A percentile compares a stretch with the other conserved stretches of the same genome.
These are phyloP conservation scores for Solanum piurae DNA, from an alignment of 257 asterid genomes.

Conservation along the genomic window DNA sequence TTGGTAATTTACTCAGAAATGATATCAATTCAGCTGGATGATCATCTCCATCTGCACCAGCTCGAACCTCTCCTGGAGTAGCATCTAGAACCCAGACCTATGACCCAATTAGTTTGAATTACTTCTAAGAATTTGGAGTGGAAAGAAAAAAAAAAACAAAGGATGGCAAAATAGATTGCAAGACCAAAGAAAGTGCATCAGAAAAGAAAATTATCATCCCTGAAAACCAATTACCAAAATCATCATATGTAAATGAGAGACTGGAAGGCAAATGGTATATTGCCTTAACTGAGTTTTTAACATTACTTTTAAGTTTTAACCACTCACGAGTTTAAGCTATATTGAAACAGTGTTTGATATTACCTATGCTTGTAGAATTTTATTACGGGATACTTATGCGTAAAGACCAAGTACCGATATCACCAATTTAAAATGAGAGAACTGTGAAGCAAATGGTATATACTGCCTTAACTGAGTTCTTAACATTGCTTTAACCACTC, in stretches of 20 bases:
- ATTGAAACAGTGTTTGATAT: not conserved
- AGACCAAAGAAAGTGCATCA: not conserved
- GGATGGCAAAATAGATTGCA: not conserved
- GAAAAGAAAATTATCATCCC: not conserved
- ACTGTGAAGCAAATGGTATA: not conserved
- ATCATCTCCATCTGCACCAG: constrained; percentile 94
- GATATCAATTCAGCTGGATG: constrained; percentile 94
- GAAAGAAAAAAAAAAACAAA: not conserved
- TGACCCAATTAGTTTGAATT: constrained; percentile 2
- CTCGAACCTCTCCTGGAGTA: constrained; percentile 94
- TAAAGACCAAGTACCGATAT: not conserved
- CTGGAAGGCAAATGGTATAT: not conserved
- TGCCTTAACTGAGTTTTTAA: not conserved
- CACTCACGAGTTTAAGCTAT: not conserved
- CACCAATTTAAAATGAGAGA: not conserved
- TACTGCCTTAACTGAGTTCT: not conserved
- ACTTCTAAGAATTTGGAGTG: not conserved
- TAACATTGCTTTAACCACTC: not conserved
- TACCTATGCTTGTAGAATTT: not conserved
- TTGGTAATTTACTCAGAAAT: constrained; percentile 54
- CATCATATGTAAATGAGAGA: not conserved
- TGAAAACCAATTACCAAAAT: not conserved
- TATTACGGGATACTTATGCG: constrained; percentile 15
- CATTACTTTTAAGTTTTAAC: not conserved
- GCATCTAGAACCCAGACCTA: constrained; percentile 97